Evolutionary conservation across 495 filamentous ascomycete genomes (phyloP), one percentile per base, ranked within the genome.

Genomic region (Penicillium paradoxum): DNA sequence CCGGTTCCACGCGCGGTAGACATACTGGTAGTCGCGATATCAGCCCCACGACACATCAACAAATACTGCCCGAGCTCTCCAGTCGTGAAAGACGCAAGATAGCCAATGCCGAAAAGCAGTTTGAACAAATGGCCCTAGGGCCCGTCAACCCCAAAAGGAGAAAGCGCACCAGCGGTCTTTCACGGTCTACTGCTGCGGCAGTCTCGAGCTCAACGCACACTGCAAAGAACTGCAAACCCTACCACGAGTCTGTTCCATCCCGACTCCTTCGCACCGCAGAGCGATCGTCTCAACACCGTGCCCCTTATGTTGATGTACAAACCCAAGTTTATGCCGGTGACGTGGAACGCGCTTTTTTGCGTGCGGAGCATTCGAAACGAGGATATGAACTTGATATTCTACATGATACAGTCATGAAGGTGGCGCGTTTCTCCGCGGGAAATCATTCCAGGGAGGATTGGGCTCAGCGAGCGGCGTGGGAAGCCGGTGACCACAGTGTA

Each of bases 51-150:
- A 29, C 8, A 10, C 46, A 43, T 24, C 30, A 19, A 19, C 30
- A 19, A 15, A 76, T 70, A 42, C 83, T 71, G 59, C 72, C 72
- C 2, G 89, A 89, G 62, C 77, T 90, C 5, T 93, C 91, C 5
- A 90, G 87, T 52, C 82, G 91, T 14, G 91, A 97, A 58, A 88
- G 88, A 67, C 82, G 89, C 36, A 97, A 97, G 64, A 82, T 96
- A 22, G 85, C 87, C 17, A 86, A 87, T 66, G 78, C 89, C 14
- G 90, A 97, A 64, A 87, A 89, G 62, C 81, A 80, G 22, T 87
- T 85, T 56, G 77, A 79, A 45, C 72, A 78, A 55, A 62, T 84
- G 30, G 84, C 83, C 58, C 74, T 78, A 17, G 77, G 81, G 29
- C 49, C 58, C 1, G 52, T 56, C 7, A 63, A 70, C 7, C 19